A percentile compares a stretch with the other conserved stretches of the same genome.
phyloP scores from a whole-genome alignment of 768 basidiomycete genomes.

The Tubosaeta sp. region DNA sequence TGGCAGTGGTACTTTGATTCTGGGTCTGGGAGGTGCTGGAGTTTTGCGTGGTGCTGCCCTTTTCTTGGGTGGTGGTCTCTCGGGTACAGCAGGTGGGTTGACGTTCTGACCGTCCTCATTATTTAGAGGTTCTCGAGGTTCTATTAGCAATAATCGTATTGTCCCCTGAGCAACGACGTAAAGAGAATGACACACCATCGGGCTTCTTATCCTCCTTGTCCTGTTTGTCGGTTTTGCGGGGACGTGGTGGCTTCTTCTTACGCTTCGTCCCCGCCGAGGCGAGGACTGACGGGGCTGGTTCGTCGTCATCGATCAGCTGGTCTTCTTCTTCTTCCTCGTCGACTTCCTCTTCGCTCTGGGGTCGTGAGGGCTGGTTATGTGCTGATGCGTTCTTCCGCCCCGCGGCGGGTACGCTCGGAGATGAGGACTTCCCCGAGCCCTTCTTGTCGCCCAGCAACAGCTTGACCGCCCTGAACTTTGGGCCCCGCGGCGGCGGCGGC shows the following conservation, averaged over 20 bases:
- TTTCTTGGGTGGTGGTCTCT: slow-evolving; percentile 46
- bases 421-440: slow-evolving; percentile 32
- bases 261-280: slow-evolving; percentile 43
- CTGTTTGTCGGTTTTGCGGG: slow-evolving; percentile 51
- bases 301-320: slow-evolving; percentile 73
- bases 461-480: slow-evolving; percentile 45
- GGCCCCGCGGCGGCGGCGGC: slow-evolving; percentile 50
- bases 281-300: slow-evolving; percentile 26
- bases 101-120: slow-evolving; percentile 17
- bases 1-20: slow-evolving; percentile 26
- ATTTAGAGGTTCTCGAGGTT: slow-evolving; percentile 29
- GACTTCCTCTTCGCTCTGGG: slow-evolving; percentile 44
- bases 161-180: slow-evolving; percentile 12
- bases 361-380: slow-evolving; percentile 16
- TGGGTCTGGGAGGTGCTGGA: slow-evolving; percentile 34
- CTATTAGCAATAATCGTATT: slow-evolving; percentile 14
- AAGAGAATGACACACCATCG: slow-evolving; percentile 35
- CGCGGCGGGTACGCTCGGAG: slow-evolving; percentile 23
- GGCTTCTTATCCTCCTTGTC: slow-evolving; percentile 44
- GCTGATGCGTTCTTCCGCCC: slow-evolving; percentile 21
- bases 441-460: slow-evolving; percentile 45
- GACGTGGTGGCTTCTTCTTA: slow-evolving; percentile 49
- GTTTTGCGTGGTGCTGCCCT: slow-evolving; percentile 44
- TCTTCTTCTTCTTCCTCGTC: slow-evolving; percentile 72
- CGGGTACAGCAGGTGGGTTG: slow-evolving; percentile 16